Evolutionary conservation across 768 basidiomycete species (phyloP), one percentile per base, ranked within the genome.

Genomic region (Gautieria morchelliformis): DNA sequence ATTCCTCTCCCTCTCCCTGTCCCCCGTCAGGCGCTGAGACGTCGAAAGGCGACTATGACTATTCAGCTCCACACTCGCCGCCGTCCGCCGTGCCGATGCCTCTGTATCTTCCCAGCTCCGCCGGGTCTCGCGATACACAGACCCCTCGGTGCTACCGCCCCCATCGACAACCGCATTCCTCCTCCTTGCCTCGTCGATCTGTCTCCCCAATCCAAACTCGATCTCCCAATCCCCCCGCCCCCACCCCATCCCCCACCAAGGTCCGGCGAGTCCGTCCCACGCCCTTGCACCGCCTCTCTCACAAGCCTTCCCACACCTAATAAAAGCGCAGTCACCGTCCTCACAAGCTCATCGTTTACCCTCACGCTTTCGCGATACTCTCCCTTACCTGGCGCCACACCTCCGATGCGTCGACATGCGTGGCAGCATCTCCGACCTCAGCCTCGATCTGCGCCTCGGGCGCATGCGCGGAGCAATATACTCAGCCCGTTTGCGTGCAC

Each of bases 311-410:
- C 88, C 6, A 86, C 75, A 33, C 85, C 84, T n/a, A 91, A 71
- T 61, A 92, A 68, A 58, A 92, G 80, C 42, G 81, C 83, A 8
- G 89, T 92, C 67, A 88, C 72, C 7, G 81, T 82, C 55, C 90
- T 73, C 4, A 91, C 84, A 47, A 90, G 72, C 66, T 92, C 89
- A 66, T 92, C 90, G 59, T 85, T 85, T 53, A 82, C 77, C 63
- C 84, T 74, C 61, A 87, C 61, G 52, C 80, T 78, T 53, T 92
- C 89, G 39, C 88, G 71, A 63, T 82, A 87, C 61, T 92, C 89
- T 8, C 76, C 0, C 85, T 85, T 5, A 90, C 78, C 48, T 75
- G 71, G 54, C 77, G 73, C 89, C 88, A 91, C 30, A 89, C 70
- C 54, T 83, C 80, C 11, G 72, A 75, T 27, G 79, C 61, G 46